Evolutionary conservation across 805 yeast species (phyloP).

Genomic region (Kuraishia molischiana): DNA sequence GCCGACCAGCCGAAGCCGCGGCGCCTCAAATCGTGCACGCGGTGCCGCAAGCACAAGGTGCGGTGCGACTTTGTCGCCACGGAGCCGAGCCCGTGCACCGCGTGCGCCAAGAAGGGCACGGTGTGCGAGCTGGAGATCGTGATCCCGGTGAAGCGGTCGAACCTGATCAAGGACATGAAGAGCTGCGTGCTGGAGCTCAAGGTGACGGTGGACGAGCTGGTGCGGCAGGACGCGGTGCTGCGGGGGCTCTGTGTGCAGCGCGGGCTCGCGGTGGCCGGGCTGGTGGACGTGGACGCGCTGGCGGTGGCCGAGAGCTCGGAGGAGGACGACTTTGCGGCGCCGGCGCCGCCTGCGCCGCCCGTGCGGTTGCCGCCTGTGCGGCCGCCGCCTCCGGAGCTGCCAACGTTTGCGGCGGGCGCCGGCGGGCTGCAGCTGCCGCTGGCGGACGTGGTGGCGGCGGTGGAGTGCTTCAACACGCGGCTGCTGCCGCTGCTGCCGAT

Average conservation of each 20-base stretch:
- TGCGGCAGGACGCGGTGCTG: constrained; percentile 15
- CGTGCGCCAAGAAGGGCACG: constrained; percentile 41
- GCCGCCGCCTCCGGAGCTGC: constrained; percentile 2
- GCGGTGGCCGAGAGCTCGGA: constrained; percentile 1
- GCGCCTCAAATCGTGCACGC: constrained; percentile 45
- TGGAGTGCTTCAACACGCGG: constrained; percentile 11
- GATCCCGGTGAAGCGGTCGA: constrained; percentile 38
- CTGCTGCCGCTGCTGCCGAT: constrained; percentile 15
- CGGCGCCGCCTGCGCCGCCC: not conserved
- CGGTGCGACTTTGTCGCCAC: constrained; percentile 49
- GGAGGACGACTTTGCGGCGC: not conserved
- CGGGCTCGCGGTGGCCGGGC: constrained; percentile 20
- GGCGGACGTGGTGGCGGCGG: constrained; percentile 7
- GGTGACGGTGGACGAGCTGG: constrained; percentile 16
- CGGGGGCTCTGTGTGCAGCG: constrained; percentile 12
- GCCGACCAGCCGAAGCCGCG: constrained; percentile 25
- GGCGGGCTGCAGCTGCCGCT: constrained; percentile 6
- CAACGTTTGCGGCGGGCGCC: constrained; percentile 3
- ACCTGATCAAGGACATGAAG: constrained; percentile 24
- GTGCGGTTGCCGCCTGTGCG: too few species aligned
- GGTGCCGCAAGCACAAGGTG: constrained; percentile 60
- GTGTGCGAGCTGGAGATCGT: constrained; percentile 48
- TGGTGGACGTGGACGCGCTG: constrained; percentile 13
- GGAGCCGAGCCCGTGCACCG: constrained; percentile 46
- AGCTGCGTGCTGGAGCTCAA: constrained; percentile 21